A percentile compares a stretch with the other conserved stretches of the same genome.
Evolutionary conservation across 495 filamentous ascomycete genomes (phyloP).

Genomic region (Penicillium cosmopolitanum): DNA sequence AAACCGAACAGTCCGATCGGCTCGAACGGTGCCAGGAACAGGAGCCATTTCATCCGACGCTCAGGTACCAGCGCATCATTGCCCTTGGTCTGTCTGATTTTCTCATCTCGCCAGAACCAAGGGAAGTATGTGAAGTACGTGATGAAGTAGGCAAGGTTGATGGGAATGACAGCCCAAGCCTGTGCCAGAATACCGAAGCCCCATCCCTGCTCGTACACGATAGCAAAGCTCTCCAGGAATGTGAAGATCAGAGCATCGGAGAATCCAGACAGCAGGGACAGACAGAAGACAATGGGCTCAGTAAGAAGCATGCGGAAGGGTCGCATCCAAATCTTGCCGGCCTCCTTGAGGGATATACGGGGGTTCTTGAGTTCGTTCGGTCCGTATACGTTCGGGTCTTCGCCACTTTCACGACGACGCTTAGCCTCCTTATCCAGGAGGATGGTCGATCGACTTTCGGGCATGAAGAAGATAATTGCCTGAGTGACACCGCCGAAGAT

Average conservation of each 20-base stretch:
- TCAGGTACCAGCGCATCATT: constrained; percentile 31
- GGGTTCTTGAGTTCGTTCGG: constrained; percentile 60
- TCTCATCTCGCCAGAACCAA: constrained; percentile 54
- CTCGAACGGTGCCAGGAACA: constrained; percentile 62
- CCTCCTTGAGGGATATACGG: constrained; percentile 57
- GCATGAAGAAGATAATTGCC: constrained; percentile 64
- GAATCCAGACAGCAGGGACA: constrained; percentile 74
- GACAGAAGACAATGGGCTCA: constrained; percentile 71
- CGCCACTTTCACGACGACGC: constrained; percentile 59
- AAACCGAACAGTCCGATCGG: constrained; percentile 70
- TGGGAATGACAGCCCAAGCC: constrained; percentile 62
- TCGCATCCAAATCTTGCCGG: constrained; percentile 63
- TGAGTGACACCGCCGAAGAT: constrained; percentile 71
- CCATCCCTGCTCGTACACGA: constrained; percentile 66
- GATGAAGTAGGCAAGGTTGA: constrained; percentile 66
- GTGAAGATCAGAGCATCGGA: constrained; percentile 79
- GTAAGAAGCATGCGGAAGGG: constrained; percentile 76
- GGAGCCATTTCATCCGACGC: constrained; percentile 45
- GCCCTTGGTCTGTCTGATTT: constrained; percentile 41
- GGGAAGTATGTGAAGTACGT: constrained; percentile 69
- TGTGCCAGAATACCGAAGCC: constrained; percentile 55
- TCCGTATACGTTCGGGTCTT: constrained; percentile 60
- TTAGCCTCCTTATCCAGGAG: constrained; percentile 68
- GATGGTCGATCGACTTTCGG: constrained; percentile 69
- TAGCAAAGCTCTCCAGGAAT: constrained; percentile 67